These are phyloP conservation scores for Rhodomyrtus tomentosa DNA, from an alignment of 345 rosid genomes.

Conservation along the genomic window DNA sequence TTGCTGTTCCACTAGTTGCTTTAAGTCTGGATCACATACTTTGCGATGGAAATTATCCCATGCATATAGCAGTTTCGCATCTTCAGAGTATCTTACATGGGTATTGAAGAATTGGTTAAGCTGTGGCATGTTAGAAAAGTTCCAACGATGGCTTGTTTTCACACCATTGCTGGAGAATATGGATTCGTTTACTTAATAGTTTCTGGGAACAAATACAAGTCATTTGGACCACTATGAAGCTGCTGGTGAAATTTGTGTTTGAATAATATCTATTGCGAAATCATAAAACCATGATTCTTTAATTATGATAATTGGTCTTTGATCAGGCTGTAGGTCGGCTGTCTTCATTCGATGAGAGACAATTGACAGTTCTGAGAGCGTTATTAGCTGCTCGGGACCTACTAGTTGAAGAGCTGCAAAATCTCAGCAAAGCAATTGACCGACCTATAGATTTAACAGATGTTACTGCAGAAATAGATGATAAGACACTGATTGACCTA, in stretches of 20 bases:
- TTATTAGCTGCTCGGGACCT: constrained; percentile 52
- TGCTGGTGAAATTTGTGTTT: not conserved
- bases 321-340: constrained; percentile 37
- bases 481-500: constrained; percentile 21
- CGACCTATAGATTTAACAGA: constrained; percentile 43
- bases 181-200: not conserved
- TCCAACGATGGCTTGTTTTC: not conserved
- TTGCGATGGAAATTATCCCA: not conserved
- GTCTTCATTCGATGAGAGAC: constrained; percentile 32
- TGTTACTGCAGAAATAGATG: constrained; percentile 36
- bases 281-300: not conserved
- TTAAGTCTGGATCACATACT: not conserved
- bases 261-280: not conserved
- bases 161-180: not conserved
- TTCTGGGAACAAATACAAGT: not conserved
- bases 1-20: not conserved
- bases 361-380: constrained; percentile 48
- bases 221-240: not conserved
- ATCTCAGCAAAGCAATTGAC: constrained; percentile 48
- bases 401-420: constrained; percentile 54
- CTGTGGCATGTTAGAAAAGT: not conserved
- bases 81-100: not conserved
- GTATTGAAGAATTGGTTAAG: not conserved
- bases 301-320: not conserved
- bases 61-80: not conserved